phyloP scores from a whole-genome alignment of 73 alveolate species.

The Paramecium biaurelia region DNA sequence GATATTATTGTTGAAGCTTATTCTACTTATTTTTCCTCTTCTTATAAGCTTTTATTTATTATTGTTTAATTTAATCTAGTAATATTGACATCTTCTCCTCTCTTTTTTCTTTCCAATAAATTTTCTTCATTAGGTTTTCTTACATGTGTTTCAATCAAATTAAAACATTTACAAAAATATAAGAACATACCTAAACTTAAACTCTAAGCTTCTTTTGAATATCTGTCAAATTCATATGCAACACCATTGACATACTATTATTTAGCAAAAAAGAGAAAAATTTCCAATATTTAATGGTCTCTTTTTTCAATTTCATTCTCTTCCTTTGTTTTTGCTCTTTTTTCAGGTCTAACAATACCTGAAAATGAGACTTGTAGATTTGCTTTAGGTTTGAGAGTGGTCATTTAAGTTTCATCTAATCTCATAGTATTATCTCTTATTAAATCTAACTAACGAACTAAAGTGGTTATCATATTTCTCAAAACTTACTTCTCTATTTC shows the following conservation, averaged over 20 bases:
- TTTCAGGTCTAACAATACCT: conserved; percentile 45
- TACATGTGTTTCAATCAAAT: background rate
- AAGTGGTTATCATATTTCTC: conserved; percentile 40
- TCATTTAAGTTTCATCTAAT: background rate
- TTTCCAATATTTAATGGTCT: background rate
- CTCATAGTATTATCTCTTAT: conserved; percentile 5
- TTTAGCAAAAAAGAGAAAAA: background rate
- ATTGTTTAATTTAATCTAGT: background rate
- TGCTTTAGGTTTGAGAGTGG: background rate
- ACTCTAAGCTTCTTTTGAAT: conserved; percentile 12
- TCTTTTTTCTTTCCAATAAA: background rate
- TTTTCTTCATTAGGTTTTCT: background rate
- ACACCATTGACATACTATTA: conserved; percentile 37
- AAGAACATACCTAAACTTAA: conserved; percentile 46
- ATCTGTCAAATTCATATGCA: conserved; percentile 45
- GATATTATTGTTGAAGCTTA: background rate
- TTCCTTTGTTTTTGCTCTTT: conserved; percentile 18
- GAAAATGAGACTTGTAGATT: background rate
- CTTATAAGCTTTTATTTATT: background rate
- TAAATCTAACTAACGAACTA: conserved; percentile 21
- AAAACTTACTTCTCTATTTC: conserved; percentile 6
- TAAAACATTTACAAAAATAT: conserved; percentile 39
- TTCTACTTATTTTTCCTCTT: background rate
- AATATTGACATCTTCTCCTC: conserved; percentile 32
- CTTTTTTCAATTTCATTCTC: conserved; percentile 26